Evolutionary conservation across 1,139 yeast genomes (phyloP).

Genomic region (Diutina scorzettiae): DNA sequence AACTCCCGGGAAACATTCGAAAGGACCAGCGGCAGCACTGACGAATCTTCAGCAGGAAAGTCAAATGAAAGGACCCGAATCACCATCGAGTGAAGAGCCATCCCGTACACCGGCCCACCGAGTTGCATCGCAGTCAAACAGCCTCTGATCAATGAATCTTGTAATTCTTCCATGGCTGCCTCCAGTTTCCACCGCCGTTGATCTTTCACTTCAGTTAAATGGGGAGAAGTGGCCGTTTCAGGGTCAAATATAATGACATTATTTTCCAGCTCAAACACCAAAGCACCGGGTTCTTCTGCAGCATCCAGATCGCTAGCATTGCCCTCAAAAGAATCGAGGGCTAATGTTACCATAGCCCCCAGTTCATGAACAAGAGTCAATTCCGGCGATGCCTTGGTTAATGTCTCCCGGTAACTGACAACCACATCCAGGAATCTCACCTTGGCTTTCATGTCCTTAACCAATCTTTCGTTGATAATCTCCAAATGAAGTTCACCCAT

Average conservation of each 20-base stretch:
- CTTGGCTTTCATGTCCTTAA: conserved; percentile 71
- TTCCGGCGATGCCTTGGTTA: conserved; percentile 16
- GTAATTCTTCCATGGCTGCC: conserved; percentile 34
- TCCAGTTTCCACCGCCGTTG: conserved; percentile 42
- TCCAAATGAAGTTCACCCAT: conserved; percentile 96
- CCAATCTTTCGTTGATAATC: conserved; percentile 67
- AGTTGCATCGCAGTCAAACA: conserved; percentile 61
- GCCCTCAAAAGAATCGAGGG: conserved; percentile 44
- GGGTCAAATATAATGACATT: conserved; percentile 24
- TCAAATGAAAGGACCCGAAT: conserved; percentile 40
- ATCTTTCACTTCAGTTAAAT: conserved; percentile 17
- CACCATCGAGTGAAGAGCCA: conserved; percentile 54
- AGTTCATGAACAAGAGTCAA: neutral
- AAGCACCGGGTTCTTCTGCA: conserved; percentile 29
- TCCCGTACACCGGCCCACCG: conserved; percentile 59
- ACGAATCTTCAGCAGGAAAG: conserved; percentile 41
- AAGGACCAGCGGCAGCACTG: conserved; percentile 14
- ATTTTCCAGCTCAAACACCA: conserved; percentile 23
- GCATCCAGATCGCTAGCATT: conserved; percentile 21
- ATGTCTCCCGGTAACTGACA: conserved; percentile 80
- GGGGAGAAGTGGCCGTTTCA: conserved; percentile 16
- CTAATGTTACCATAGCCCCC: conserved; percentile 20
- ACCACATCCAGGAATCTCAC: conserved; percentile 72
- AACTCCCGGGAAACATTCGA: conserved; percentile 23
- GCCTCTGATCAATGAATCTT: conserved; percentile 46